Percentiles rank a stretch among this genome's conserved stretches.
Conservation (phyloP, 768 basidiomycete genomes). For the Xerocomellus intermedius region DNA sequence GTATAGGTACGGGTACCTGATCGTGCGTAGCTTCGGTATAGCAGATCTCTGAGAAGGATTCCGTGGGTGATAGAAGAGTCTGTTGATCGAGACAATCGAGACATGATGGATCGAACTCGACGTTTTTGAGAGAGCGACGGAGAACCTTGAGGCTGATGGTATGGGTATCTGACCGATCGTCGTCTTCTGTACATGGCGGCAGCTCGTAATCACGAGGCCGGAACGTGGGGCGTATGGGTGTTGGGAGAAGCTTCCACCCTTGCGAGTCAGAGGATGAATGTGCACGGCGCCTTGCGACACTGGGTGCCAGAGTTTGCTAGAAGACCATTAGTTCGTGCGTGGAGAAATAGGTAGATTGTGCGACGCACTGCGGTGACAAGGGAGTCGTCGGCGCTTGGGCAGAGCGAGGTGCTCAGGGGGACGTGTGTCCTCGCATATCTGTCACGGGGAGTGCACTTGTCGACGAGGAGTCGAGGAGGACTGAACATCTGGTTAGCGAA, state of each 20-base stretch:
- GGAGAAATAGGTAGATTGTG: neutral
- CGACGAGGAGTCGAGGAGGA: constrained; percentile 30
- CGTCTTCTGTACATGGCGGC: constrained; percentile 31
- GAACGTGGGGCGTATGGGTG: constrained; percentile 34
- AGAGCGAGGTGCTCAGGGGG: constrained; percentile 26
- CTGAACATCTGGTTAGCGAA: constrained; percentile 14
- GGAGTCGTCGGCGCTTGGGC: constrained; percentile 30
- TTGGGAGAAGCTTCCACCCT: constrained; percentile 33
- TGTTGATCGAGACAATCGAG: constrained; percentile 43
- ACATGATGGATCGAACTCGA: constrained; percentile 41
- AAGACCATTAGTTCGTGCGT: neutral
- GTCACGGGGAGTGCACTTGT: constrained; percentile 35
- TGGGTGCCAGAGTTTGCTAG: constrained; percentile 18
- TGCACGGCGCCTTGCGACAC: constrained; percentile 28
- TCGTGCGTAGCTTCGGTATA: constrained; percentile 42
- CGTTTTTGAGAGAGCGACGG: constrained; percentile 34
- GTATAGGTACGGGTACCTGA: constrained; percentile 22
- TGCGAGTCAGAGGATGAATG: constrained; percentile 34
- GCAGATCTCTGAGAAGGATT: constrained; percentile 44
- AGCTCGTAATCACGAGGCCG: constrained; percentile 35
- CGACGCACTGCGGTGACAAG: constrained; percentile 21
- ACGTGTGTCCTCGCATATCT: constrained; percentile 33
- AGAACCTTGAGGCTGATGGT: constrained; percentile 33
- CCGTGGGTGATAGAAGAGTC: constrained; percentile 39
- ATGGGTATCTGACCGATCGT: constrained; percentile 23